phyloP scores from a whole-genome alignment of 306 rosid species.

The Prunus padus region DNA sequence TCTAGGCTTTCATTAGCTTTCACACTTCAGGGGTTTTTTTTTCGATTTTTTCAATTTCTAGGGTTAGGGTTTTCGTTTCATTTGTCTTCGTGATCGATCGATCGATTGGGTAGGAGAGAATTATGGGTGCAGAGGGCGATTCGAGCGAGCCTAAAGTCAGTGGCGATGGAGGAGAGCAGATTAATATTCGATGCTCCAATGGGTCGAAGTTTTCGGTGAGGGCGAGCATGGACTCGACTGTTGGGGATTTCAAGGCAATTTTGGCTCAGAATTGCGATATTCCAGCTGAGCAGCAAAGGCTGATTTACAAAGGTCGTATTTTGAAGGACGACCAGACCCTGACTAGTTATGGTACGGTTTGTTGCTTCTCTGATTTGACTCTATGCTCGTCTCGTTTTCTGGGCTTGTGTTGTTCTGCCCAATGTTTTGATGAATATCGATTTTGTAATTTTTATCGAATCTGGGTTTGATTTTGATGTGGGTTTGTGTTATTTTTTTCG shows the following conservation, averaged over 20 bases:
- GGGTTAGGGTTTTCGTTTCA: constrained; percentile 30
- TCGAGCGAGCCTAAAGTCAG: constrained; percentile 37
- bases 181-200: constrained; percentile 44
- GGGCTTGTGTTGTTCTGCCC: not conserved
- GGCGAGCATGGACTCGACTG: constrained; percentile 30
- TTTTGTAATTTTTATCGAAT: constrained; percentile 1
- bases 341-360: constrained; percentile 34
- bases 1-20: constrained; percentile 5
- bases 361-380: not conserved
- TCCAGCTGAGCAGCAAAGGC: constrained; percentile 48
- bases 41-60: constrained; percentile 3
- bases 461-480: constrained; percentile 9
- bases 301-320: constrained; percentile 58
- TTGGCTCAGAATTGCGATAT: constrained; percentile 46
- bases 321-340: constrained; percentile 55
- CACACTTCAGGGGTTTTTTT: not conserved
- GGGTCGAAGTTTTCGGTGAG: constrained; percentile 45
- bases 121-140: constrained; percentile 48
- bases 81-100: constrained; percentile 15
- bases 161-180: constrained; percentile 29
- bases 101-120: constrained; percentile 12
- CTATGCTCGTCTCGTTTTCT: not conserved
- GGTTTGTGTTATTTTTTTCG: not conserved
- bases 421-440: not conserved
- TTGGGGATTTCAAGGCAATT: constrained; percentile 37